Percentiles rank a stretch among this genome's conserved stretches.
These are phyloP conservation scores for Globisporangium megalacanthum DNA, from an alignment of 352 stramenopile genomes.

Conservation along the genomic window DNA sequence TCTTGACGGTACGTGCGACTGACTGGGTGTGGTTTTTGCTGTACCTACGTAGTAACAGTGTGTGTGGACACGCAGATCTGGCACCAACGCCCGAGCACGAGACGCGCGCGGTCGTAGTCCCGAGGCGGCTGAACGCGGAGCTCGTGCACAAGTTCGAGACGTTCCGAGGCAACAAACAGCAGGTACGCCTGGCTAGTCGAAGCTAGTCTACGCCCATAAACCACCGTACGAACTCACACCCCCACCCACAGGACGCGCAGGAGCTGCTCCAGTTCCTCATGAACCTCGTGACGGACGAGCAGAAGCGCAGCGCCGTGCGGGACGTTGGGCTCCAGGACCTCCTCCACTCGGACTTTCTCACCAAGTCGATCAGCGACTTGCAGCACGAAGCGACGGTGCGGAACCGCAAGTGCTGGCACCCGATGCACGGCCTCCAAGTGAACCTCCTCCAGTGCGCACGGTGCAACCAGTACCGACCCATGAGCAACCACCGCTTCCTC, in stretches of 20 bases:
- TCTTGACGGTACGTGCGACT: conserved; percentile 37
- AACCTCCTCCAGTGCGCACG: conserved; percentile 69
- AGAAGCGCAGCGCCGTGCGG: conserved; percentile 39
- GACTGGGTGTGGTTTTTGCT: not conserved
- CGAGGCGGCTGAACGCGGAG: conserved; percentile 50
- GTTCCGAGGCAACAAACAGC: conserved; percentile 78
- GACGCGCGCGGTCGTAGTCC: conserved; percentile 31
- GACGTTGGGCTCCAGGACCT: conserved; percentile 56
- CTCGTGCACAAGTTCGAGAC: conserved; percentile 44
- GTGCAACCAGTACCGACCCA: conserved; percentile 59
- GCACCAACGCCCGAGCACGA: conserved; percentile 25
- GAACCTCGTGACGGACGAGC: conserved; percentile 67
- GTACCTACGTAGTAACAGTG: not conserved
- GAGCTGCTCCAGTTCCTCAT: conserved; percentile 85
- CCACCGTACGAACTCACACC: not conserved
- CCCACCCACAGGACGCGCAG: conserved; percentile 54
- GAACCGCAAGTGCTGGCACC: conserved; percentile 67
- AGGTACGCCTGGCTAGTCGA: conserved; percentile 18
- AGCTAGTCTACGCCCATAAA: no score
- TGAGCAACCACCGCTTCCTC: conserved; percentile 74
- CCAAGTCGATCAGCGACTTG: conserved; percentile 63
- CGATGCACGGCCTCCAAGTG: conserved; percentile 71
- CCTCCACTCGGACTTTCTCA: conserved; percentile 21
- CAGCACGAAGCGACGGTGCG: conserved; percentile 49
- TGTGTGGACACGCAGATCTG: conserved; percentile 14